Base-by-base conservation (phyloP, 2,329 filamentous ascomycete species). In the Fusarium sp. region DNA sequence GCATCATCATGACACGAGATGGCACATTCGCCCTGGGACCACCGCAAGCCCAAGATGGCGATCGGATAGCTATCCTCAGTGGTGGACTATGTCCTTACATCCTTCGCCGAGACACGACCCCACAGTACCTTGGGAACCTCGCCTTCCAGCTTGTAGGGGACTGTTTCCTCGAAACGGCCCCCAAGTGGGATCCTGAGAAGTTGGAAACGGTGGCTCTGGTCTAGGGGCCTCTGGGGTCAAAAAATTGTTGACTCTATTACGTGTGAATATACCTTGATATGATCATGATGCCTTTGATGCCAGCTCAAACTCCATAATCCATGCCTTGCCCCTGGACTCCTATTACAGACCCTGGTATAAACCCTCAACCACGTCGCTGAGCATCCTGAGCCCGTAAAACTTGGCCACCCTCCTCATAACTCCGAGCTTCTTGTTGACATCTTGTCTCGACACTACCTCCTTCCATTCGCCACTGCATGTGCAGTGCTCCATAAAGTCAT, bases 401-500 rank as follows among this genome's bases (percentile, higher is more conserved):
- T 84, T 87, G 8, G 93, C 93, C 51, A 97, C 95, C 56, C 88
- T 90, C 71, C 85, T 86, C 80, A 94, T 91, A 6, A 97, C 92
- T 43, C 80, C 85, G 75, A 98, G 74, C 77, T 84, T 87, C 77
- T 85, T 88, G 75, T 88, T 81, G 28, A 95, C 83, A 30, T 92
- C 92, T 31, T 87, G 89, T 69, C 87, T 86, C 72, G 91, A 88
- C 64, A 95, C 85, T 18, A 90, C 93, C 70, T 89, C 89, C 16
- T 86, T 87, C 96, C 96, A 99, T 63, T 88, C 88, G 4, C 96
- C 96, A 66, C 93, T 94, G 84, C 96, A 99, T 11, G 91, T 92
- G 81, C 97, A 99, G 80, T 98, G 95, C 79, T 98, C 95, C 90
- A 96, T 94, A 75, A 98, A 97, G 76, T 98, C 95, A 78, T 97